These are phyloP conservation scores for Dactylellina parvicollis DNA, from an alignment of 2,329 filamentous ascomycete genomes.

Conservation along the genomic window DNA sequence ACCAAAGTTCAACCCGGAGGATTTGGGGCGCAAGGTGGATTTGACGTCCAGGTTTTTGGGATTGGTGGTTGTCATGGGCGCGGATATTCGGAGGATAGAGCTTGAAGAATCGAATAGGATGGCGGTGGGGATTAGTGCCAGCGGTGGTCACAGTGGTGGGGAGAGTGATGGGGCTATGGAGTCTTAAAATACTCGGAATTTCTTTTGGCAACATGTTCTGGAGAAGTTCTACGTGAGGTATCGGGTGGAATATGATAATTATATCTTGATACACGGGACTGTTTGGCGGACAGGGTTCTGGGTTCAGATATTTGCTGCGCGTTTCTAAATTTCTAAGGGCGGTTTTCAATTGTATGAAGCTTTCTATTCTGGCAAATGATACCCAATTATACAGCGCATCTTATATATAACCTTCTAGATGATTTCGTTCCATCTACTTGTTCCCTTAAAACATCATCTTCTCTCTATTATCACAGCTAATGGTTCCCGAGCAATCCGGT, in stretches of 20 bases:
- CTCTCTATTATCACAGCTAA: not conserved
- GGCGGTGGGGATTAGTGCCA: not conserved
- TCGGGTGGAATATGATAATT: too few relatives aligned
- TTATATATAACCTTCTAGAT: not conserved
- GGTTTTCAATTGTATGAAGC: too few relatives aligned
- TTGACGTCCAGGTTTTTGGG: conserved; percentile 89
- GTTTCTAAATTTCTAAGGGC: not conserved
- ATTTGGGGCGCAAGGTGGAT: conserved; percentile 66
- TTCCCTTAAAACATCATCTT: not conserved
- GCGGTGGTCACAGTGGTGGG: not conserved
- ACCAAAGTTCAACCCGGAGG: conserved; percentile 64
- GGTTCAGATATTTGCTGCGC: too few relatives aligned
- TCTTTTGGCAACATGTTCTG: not conserved
- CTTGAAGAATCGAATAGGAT: conserved; percentile 70
- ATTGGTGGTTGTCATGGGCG: conserved; percentile 85
- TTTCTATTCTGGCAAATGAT: not conserved
- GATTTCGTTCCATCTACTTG: not conserved
- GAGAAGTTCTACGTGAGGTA: too few relatives aligned
- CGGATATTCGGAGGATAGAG: conserved; percentile 87
- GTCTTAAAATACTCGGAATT: not conserved
- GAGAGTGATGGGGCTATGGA: conserved; percentile 23
- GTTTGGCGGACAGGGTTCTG: too few relatives aligned
- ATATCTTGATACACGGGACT: too few relatives aligned
- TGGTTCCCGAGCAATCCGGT: conserved; percentile 16
- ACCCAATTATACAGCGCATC: not conserved